Base-by-base conservation (phyloP, 495 filamentous ascomycete species). In the Neurospora sp. region DNA sequence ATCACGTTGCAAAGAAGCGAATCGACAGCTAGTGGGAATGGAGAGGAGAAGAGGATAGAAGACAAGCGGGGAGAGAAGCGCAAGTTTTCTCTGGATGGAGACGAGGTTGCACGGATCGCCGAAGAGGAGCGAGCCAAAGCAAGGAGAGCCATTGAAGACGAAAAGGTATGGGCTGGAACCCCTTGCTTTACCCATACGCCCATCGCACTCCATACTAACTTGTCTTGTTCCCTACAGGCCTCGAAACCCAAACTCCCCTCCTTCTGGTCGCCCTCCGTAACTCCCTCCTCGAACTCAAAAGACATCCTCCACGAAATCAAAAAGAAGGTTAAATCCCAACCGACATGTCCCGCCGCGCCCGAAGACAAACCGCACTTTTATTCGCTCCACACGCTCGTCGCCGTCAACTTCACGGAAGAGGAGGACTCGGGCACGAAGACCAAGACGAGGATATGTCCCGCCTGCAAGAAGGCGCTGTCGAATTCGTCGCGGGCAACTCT, bases 211-310 rank as follows among this genome's bases (percentile, higher is more conserved):
- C 36, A 21, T 34, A 17, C 54, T 78, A 69, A 71, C 70, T 39
- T 81, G 38, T 39, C 9, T 77, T 73, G 54, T 4, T 34, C 15
- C 3, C 76, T 3, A 28, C 77, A 87, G 82, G 87, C 89, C 0
- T 86, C 88, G 1, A 92, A 92, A 78, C 90, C 89, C 0, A 90
- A 88, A n/a, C 83, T 97, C 0, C 93, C 94, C 0, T 96, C 94
- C 4, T 98, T 98, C 84, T 99, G 96, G 96, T 91, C 96, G 0
- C 95, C 96, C 0, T 92, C 92, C 2, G 84, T 96, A 39, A 96
- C 93, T 0, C 94, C 95, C 0, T 85, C 88, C 0, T 84, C 85
- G 3, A 86, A 86, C 73, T 83, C 79, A 43, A 83, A 80, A 71
- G 83, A 84, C 39, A 75, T 79, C n/a, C 79, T 88, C 9, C 86